Conservation (phyloP, 2,329 filamentous ascomycete species). For the Penicillium hesseltinei region DNA sequence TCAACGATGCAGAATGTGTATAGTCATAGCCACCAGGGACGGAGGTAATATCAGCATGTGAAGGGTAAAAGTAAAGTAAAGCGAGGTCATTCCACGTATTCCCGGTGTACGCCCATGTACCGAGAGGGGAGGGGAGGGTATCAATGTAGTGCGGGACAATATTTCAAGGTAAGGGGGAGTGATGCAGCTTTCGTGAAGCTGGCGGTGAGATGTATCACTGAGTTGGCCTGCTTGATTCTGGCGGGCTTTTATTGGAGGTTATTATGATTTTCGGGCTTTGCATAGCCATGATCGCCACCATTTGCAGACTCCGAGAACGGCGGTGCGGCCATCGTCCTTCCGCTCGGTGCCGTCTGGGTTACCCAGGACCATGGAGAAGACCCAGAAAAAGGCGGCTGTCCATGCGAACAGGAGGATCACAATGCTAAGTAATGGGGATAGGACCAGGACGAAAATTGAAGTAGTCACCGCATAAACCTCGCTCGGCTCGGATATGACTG, state of each 20-base stretch:
- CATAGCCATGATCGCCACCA: slow-evolving; percentile 62
- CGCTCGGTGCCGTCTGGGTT: slow-evolving; percentile 61
- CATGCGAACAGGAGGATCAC: slow-evolving; percentile 57
- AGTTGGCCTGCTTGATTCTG: not conserved
- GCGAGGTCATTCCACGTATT: slow-evolving; percentile 14
- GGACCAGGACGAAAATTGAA: slow-evolving; percentile 53
- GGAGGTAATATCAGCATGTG: slow-evolving; percentile 15
- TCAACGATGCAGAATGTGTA: slow-evolving; percentile 11
- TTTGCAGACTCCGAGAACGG: slow-evolving; percentile 56
- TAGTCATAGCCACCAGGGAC: slow-evolving; percentile 10
- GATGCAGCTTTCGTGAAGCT: not conserved
- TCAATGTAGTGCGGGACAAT: slow-evolving; percentile 7
- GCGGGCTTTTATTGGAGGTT: not conserved
- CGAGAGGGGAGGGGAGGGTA: slow-evolving; percentile 1
- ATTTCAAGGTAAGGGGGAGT: slow-evolving; percentile 1
- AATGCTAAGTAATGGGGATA: slow-evolving; percentile 57
- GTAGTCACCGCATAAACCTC: slow-evolving; percentile 36
- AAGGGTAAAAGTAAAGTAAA: slow-evolving; percentile 8
- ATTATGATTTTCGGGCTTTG: slow-evolving; percentile 29
- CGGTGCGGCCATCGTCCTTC: slow-evolving; percentile 60
- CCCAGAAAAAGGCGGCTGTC: slow-evolving; percentile 62
- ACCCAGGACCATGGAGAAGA: slow-evolving; percentile 60
- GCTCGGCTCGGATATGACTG: slow-evolving; percentile 27
- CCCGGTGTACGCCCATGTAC: not conserved
- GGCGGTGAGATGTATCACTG: not conserved